A percentile compares a stretch with the other conserved stretches of the same genome.
Conservation (phyloP, 1,139 yeast genomes). For the Blastobotrys ciferrii region DNA sequence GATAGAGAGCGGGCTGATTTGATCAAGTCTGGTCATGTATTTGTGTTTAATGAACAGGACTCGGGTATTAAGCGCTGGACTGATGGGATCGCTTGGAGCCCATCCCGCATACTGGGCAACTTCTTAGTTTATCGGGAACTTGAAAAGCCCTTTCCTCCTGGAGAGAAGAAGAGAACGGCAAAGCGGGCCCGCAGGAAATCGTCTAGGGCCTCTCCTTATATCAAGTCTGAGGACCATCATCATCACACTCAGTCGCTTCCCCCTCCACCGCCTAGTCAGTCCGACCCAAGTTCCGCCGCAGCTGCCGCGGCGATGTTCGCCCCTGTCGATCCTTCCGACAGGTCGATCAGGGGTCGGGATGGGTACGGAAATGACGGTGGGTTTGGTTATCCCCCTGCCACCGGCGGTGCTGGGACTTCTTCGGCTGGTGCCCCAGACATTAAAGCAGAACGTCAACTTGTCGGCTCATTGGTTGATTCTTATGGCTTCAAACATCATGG, state of each 20-base stretch:
- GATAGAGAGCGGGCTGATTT: slow-evolving; percentile 68
- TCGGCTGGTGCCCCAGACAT: slow-evolving; percentile 14
- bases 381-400: slow-evolving; percentile 10
- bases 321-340: slow-evolving; percentile 6
- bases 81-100: slow-evolving; percentile 91
- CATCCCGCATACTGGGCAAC: slow-evolving; percentile 79
- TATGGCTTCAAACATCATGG: slow-evolving; percentile 75
- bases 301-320: slow-evolving; percentile 8
- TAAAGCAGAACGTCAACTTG: slow-evolving; percentile 37
- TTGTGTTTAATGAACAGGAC: slow-evolving; percentile 78
- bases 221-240: slow-evolving; percentile 7
- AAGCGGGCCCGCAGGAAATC: slow-evolving; percentile 31
- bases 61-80: slow-evolving; percentile 93
- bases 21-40: slow-evolving; percentile 75
- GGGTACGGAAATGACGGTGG: slow-evolving; percentile 5
- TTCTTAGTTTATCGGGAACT: slow-evolving; percentile 80
- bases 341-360: neutral
- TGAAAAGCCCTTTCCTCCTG: slow-evolving; percentile 52
- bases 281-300: no score
- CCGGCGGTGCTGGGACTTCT: slow-evolving; percentile 6
- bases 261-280: no score
- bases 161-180: slow-evolving; percentile 41
- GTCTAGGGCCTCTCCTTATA: slow-evolving; percentile 12
- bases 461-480: slow-evolving; percentile 57
- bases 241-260: slow-evolving; percentile 2